Base-by-base conservation (phyloP, 495 filamentous ascomycete genomes). In the Aspergillus incahuasiensis region DNA sequence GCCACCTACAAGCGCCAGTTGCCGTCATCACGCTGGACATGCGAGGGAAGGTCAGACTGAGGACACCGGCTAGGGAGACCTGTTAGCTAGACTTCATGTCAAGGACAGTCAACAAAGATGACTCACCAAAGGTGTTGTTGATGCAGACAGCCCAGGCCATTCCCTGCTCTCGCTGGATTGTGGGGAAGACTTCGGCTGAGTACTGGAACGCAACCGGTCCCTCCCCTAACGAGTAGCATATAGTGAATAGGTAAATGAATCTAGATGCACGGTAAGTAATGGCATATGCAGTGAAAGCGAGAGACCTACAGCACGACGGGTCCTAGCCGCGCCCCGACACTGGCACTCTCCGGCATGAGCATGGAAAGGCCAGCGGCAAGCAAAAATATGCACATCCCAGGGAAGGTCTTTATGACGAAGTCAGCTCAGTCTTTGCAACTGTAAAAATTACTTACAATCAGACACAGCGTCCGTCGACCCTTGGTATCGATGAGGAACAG, bases 401-500 rank as follows among this genome's bases (percentile, higher is more conserved):
- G 89, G 73, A 91, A 92, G 6, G 89, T 94, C 71, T 90, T 83
- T 5, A 87, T n/a, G 76, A 2, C 86, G 74, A 8, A 61, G 56
- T 24, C 5, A 40, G 32, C 32, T 34, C 0, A 4, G 8, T 18
- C 38, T 3, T 18, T 30, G 25, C 11, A 22, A 13, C 40, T 4
- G 1, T 0, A 0, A 16, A 70, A 62, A 13, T 75, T 5, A 58
- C 68, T 64, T 21, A 71, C 68, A 42, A 61, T 58, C 55, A 72
- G 52, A 6, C 58, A 64, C 3, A 94, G 79, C 8, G 78, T 79
- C 48, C 89, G 78, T 40, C 89, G 86, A 32, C 89, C 89, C 51
- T 86, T 91, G 11, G 87, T 90, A 64, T 94, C 89, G 60, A 94
- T 83, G 2, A 82, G 77, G 72, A 78, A 85, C 54, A 87, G 60